Base-by-base conservation (phyloP, 441 rosid species). In the Brassica hybrid region DNA sequence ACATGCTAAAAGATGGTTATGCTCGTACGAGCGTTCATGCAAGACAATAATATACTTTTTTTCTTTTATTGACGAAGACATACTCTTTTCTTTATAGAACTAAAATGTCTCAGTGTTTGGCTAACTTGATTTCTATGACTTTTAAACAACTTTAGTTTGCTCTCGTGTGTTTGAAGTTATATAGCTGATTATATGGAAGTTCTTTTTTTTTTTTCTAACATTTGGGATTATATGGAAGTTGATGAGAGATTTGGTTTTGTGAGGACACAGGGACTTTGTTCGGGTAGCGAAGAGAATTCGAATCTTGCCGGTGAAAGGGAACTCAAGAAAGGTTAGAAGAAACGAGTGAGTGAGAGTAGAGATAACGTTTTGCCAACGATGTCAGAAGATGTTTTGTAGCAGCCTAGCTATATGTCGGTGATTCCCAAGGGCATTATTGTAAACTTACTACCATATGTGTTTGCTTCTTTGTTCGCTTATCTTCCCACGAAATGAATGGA, bases 281-380 rank as follows among this genome's bases (percentile, higher is more conserved):
- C n/a, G n/a, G n/a, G n/a, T n/a, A n/a, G n/a, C n/a, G n/a, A n/a
- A n/a, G n/a, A n/a, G n/a, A n/a, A n/a, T n/a, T n/a, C n/a, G n/a
- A 81, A 91, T 93, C 79, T 73, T 93, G 74, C 97, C 98, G 41
- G 94, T 72, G 71, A 93, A 91, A 81, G 78, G 73, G 38, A 88
- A 83, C 76, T 69, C 93, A 73, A 84, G 88, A 79, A 84, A 85
- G 66, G 76, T 74, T 81, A 80, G 69, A 71, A 83, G 84, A 75
- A 68, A 70, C 79, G 48, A 60, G 66, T 80, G 62, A 57, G 13
- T 4, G 63, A 58, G 71, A 80, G 13, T 66, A 32, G 59, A 56
- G 38, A 65, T 4, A 60, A 61, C 61, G 59, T 73, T 73, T 72
- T 73, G 52, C 23, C 70, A 67, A 63, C 69, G 67, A 60, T 72